Evolutionary conservation across 2,329 filamentous ascomycete genomes (phyloP), one percentile per base, ranked within the genome.

Genomic region (Venturia nashicola): DNA sequence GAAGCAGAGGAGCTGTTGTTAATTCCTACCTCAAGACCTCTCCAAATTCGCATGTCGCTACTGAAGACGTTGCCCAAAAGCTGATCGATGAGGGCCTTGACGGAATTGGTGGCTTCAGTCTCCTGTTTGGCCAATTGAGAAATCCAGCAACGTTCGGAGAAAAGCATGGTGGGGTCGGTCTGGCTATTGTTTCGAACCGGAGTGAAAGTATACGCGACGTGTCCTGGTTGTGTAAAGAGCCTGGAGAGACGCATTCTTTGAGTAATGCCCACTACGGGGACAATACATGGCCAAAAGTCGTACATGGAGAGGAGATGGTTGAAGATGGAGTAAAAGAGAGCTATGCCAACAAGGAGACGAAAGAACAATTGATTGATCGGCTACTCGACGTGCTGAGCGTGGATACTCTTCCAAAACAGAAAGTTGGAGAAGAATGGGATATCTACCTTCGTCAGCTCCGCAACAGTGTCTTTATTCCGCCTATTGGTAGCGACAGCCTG

Each of bases 101-200:
- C 66, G 79, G 83, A 65, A 83, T 86, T 0, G 85, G 85, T 1
- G 85, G 85, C 0, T 87, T 87, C 71, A 86, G 82, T 66, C 73
- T 87, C 8, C 77, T 84, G 2, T 86, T 84, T 70, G 85, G 85
- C 0, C 74, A 78, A 62, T 71, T 85, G 34, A 76, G 78, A 39
- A 18, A 70, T 71, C 44, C 63, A 14, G 62, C 51, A 4, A 65
- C 62, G 39, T 59, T 55, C n/a, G 51, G 65, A 64, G 66, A 54
- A 65, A 66, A 65, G 61, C 34, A 27, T n/a, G 46, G 71, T 69
- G 61, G 62, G 62, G 14, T 51, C 2, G 78, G 77, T 0, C 71
- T 87, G 40, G 81, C 81, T 0, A 78, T 86, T 48, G 76, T 87
- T n/a, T 86, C 83, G 18, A 87, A 87, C 68, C 80, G 85, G 1